These are phyloP conservation scores for Ophiocordyceps polyrhachis-furcata DNA, from an alignment of 2,329 filamentous ascomycete species.

Conservation along the genomic window DNA sequence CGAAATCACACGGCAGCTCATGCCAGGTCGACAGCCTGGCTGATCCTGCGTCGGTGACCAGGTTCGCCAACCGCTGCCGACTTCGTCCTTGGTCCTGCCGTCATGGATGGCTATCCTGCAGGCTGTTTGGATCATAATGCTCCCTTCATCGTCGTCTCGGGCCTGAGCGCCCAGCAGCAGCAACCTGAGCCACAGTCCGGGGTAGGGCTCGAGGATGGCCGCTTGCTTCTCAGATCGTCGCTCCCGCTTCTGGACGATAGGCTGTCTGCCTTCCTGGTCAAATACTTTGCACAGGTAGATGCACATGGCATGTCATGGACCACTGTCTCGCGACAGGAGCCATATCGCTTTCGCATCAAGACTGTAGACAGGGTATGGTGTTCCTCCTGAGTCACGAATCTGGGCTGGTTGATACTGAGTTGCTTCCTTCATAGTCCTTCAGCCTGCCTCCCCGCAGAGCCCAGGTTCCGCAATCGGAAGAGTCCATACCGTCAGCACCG, in stretches of 20 bases:
- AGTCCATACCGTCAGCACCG: conserved; percentile 29
- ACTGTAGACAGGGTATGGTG: conserved; percentile 59
- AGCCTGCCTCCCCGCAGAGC: conserved; percentile 39
- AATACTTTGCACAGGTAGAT: conserved; percentile 48
- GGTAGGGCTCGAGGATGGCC: conserved; percentile 35
- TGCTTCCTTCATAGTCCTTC: conserved; percentile 24
- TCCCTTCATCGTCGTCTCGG: conserved; percentile 67
- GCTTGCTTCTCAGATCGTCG: conserved; percentile 49
- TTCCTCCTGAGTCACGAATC: not conserved
- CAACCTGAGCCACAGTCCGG: conserved; percentile 22
- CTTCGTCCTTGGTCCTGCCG: conserved; percentile 1
- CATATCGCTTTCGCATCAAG: conserved; percentile 48
- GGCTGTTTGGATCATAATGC: conserved; percentile 77
- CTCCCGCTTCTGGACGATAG: conserved; percentile 46
- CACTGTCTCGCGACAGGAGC: conserved; percentile 29
- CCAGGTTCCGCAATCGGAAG: conserved; percentile 30
- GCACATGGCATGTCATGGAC: conserved; percentile 49
- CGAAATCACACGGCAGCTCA: not conserved
- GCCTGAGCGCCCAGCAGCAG: conserved; percentile 33
- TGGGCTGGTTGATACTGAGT: conserved; percentile 8
- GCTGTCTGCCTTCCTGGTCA: conserved; percentile 44
- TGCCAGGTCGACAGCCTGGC: not conserved
- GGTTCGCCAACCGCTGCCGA: not conserved
- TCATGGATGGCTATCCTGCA: conserved; percentile 62
- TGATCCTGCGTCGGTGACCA: not conserved